Conservation (phyloP, 164 flowering plant species). For the Piper longum region DNA sequence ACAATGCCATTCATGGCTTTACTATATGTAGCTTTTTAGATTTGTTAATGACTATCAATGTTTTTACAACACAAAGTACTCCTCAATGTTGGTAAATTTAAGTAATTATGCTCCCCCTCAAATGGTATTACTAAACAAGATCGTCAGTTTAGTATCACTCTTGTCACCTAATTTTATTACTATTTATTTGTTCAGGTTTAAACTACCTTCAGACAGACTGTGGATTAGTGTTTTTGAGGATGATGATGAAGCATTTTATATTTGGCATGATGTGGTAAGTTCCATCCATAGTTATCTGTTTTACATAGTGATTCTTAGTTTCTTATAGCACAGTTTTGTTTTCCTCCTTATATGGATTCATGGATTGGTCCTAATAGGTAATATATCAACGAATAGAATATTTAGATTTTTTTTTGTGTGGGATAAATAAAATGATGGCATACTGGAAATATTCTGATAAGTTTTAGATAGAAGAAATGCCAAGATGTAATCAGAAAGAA, state of each 20-base stretch:
- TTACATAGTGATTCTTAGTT: not conserved
- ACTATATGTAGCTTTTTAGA: too few relatives aligned
- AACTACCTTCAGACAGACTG: conserved; percentile 56
- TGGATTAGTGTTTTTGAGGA: conserved; percentile 90
- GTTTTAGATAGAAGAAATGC: not conserved
- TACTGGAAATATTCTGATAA: not conserved
- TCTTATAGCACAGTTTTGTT: not conserved
- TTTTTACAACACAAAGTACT: too few relatives aligned
- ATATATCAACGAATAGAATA: too few relatives aligned
- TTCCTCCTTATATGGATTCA: not conserved
- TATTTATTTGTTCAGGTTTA: conserved; percentile 32
- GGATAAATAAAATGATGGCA: too few relatives aligned
- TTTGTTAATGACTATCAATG: too few relatives aligned
- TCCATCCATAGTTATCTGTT: not conserved
- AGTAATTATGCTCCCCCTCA: not conserved
- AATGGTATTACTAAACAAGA: not conserved
- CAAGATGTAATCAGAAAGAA: not conserved
- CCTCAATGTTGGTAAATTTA: too few relatives aligned
- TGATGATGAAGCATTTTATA: conserved; percentile 80
- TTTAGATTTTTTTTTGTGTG: too few relatives aligned
- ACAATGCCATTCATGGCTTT: too few relatives aligned
- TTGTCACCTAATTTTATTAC: not conserved
- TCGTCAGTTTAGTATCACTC: not conserved
- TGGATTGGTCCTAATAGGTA: not conserved
- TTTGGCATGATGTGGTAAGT: conserved; percentile 77